Evolutionary conservation across 2,329 filamentous ascomycete genomes (phyloP).

Genomic region (Aspergillus sp.): DNA sequence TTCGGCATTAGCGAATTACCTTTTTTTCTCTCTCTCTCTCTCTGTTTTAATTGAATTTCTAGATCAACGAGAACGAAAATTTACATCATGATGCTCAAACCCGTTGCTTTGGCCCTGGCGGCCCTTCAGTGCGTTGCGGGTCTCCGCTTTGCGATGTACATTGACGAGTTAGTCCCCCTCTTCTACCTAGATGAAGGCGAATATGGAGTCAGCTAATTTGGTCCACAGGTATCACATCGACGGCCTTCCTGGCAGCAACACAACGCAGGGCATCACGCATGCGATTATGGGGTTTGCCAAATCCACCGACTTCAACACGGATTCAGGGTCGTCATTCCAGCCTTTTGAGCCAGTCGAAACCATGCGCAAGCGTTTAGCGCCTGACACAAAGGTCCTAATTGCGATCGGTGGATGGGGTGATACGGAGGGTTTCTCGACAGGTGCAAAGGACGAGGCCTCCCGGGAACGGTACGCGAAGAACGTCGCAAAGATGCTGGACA

Average conservation of each 20-base stretch:
- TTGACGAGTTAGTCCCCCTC: conserved; percentile 43
- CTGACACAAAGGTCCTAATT: conserved; percentile 63
- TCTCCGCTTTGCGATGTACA: conserved; percentile 46
- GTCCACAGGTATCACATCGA: conserved; percentile 42
- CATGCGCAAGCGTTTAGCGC: conserved; percentile 54
- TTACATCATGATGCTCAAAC: conserved; percentile 25
- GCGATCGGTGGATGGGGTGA: conserved; percentile 77
- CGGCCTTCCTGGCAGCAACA: conserved; percentile 32
- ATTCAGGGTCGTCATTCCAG: conserved; percentile 45
- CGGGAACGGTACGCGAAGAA: conserved; percentile 63
- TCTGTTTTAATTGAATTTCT: not conserved
- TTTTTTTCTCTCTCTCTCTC: not conserved
- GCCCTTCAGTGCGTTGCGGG: conserved; percentile 29
- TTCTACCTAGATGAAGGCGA: not conserved
- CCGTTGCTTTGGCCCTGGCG: conserved; percentile 29
- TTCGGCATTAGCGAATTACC: not conserved
- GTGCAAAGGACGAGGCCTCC: conserved; percentile 52
- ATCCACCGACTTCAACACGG: conserved; percentile 51
- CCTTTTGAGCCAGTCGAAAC: conserved; percentile 56
- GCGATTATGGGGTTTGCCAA: conserved; percentile 58
- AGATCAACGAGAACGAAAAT: not conserved
- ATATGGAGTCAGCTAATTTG: not conserved
- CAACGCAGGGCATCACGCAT: conserved; percentile 51
- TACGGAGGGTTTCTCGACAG: conserved; percentile 60
- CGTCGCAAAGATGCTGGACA: conserved; percentile 61